A percentile compares a stretch with the other conserved stretches of the same genome.
These are phyloP conservation scores for Hansenula sp. DNA, from an alignment of 1,139 yeast species.

Conservation along the genomic window DNA sequence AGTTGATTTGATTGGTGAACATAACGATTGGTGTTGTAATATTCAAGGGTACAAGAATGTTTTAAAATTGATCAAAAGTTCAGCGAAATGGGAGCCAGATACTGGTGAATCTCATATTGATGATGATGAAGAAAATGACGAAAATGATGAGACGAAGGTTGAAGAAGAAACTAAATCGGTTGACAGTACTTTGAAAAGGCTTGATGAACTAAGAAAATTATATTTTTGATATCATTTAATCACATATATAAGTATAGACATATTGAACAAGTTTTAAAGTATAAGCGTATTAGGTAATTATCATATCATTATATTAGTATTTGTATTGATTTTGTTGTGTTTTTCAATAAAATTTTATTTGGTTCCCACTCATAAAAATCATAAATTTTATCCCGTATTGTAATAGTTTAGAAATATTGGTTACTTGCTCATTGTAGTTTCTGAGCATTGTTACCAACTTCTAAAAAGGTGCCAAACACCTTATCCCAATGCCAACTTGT, in stretches of 20 bases:
- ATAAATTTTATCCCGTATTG: not conserved
- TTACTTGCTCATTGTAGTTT: slow-evolving; percentile 4
- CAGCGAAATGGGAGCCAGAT: not conserved
- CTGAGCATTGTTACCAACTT: slow-evolving; percentile 24
- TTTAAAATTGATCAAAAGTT: slow-evolving; percentile 6
- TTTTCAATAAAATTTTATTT: not conserved
- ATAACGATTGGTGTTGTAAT: slow-evolving; percentile 30
- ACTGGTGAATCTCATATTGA: not conserved
- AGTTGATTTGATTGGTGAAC: slow-evolving; percentile 27
- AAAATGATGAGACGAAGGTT: not conserved
- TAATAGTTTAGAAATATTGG: too few relatives aligned
- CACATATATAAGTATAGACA: not conserved
- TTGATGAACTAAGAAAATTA: slow-evolving; percentile 13
- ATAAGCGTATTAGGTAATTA: too few relatives aligned
- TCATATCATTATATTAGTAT: not conserved
- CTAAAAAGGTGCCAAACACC: slow-evolving; percentile 71
- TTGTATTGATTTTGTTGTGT: not conserved
- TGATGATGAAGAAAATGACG: not conserved
- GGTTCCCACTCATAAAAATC: not conserved
- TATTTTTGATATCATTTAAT: slow-evolving; percentile 6
- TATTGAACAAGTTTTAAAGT: too few relatives aligned
- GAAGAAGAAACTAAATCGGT: slow-evolving; percentile 1
- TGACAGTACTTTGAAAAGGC: slow-evolving; percentile 9
- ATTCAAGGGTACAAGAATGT: slow-evolving; percentile 13
- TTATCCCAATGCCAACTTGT: slow-evolving; percentile 92